Evolutionary conservation across 2,329 filamentous ascomycete species (phyloP), one percentile per base, ranked within the genome.

Genomic region (Ceratocystis variospora): DNA sequence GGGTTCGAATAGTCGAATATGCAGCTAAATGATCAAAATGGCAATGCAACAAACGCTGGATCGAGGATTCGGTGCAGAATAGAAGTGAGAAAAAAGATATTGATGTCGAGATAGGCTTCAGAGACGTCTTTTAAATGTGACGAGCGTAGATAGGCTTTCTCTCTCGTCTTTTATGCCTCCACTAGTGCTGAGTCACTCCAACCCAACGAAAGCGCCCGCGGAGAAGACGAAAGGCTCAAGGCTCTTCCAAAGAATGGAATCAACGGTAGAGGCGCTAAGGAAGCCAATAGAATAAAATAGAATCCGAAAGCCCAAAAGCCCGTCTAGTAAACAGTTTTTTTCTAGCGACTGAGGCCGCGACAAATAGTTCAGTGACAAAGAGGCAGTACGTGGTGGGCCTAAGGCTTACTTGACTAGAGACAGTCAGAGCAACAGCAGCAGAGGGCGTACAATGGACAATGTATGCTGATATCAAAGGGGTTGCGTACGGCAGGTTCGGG

Each of bases 1-100:
- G 55, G 55, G 28, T 59, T 59, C 55, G 55, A 59, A 53, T 6
- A 15, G 48, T 25, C n/a, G 19, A 25, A 59, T 59, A 59, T 59
- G 55, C 55, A 59, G 55, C 55, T 31, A 59, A 17, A 41, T 59
- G 55, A 22, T 53, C 15, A 25, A 25, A 15, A 25, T 28, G 7
- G 15, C 15, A 37, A n/a, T 37, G 33, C 31, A 28, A 31, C 12
- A 28, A 37, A 19, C 48, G 48, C n/a, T 8, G 1, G 48, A 53
- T 53, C 48, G 48, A 25, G 22, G 22, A 53, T 25, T 53, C 6
- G 22, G n/a, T n/a, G 48, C n/a, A 53, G 48, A 12, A 53, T 8
- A 25, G 1, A 53, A 59, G 28, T n/a, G 31, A 15, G 31, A 15
- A 59, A 15, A 59, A 59, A 6, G 2, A 31, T 31, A n/a, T 8